Evolutionary conservation across 2,329 filamentous ascomycete species (phyloP), one percentile per base, ranked within the genome.

Genomic region (Talaromyces verruculosus): DNA sequence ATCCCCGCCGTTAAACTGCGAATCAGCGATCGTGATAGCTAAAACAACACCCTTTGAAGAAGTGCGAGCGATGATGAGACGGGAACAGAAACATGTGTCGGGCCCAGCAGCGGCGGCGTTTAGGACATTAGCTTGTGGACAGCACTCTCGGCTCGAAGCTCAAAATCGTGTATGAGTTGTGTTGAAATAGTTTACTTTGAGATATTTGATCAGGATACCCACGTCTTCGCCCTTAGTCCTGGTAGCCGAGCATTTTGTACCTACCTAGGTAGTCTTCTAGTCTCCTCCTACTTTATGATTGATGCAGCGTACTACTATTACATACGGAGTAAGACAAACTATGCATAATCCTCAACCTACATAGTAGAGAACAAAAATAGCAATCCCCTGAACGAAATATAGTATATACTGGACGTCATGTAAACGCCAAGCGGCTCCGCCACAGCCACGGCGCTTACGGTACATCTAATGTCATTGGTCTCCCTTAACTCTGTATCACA

Each of bases 1-100:
- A 49, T 43, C 78, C 25, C 35, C 17, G 28, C 55, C 22, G 43
- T 57, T 5, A 47, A 41, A 33, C 5, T 53, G 10, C 63, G 47
- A 60, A 51, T 22, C 45, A 13, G 58, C 57, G 43, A 53, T 30
- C 28, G 39, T 35, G 37, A 10, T 33, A 30, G 51, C 35, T 43
- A 43, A 11, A 43, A 53, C 33, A 43, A 53, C 33, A 55, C 28
- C 19, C 51, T 45, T 15, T 11, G 11, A 49, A 30, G 28, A 43
- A 49, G n/a, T 30, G 11, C 37, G 2, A 17, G 51, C 39, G 49
- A 37, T 55, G 37, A 33, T 49, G 60, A 17, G 60, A 61, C 43
- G 33, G 37, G 25, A n/a, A 55, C 51, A 19, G 53, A 35, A 25
- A 5, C 41, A 35, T 19, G 22, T 49, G n/a, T 53, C 25, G 25